Evolutionary conservation across 371 early-diverging fungal genomes (phyloP).

Genomic region (Massospora cicadina): DNA sequence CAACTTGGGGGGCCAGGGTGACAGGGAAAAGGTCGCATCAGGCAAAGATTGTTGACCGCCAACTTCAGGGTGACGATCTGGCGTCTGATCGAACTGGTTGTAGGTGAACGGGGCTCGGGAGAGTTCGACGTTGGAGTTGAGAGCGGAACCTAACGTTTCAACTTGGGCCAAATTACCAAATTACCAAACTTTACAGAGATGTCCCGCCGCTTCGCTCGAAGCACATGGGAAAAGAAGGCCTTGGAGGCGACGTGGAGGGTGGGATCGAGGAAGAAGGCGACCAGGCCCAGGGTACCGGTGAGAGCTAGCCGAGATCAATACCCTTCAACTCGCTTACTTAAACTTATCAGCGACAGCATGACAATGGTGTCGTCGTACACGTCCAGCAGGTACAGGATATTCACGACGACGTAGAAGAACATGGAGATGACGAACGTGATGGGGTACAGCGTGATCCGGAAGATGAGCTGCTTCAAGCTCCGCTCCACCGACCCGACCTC

Average conservation of each 20-base stretch:
- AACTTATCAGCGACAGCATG: neutral
- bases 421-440: neutral
- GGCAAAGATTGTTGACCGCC: too few species aligned
- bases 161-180: neutral
- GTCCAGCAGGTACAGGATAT: neutral
- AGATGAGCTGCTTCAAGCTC: neutral
- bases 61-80: too few species aligned
- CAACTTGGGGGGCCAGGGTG: neutral
- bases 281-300: neutral
- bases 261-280: neutral
- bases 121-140: neutral
- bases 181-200: neutral
- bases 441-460: neutral
- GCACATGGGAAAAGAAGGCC: neutral
- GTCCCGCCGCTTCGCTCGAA: neutral
- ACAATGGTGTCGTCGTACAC: neutral
- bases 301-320: neutral
- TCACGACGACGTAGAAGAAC: neutral
- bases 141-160: too few species aligned
- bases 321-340: neutral
- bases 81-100: neutral
- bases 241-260: neutral
- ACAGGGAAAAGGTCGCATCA: too few species aligned
- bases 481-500: neutral
- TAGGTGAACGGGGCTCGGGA: neutral